Conservation (phyloP, 768 basidiomycete genomes). For the Galerina marginata region DNA sequence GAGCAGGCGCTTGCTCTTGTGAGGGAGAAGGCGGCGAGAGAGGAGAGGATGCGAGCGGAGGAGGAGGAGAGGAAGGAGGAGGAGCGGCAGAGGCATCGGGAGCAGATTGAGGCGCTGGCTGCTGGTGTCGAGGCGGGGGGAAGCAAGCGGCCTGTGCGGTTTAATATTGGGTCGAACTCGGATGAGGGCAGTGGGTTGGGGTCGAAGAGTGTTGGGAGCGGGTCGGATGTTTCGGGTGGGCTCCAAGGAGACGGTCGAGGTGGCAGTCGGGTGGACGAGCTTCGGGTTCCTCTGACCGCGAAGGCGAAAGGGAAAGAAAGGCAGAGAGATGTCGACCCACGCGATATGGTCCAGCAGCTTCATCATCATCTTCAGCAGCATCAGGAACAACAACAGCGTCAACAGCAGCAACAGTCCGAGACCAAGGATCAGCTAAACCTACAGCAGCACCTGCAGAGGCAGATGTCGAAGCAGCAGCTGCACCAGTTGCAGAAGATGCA, state of each 20-base stretch:
- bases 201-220: slow-evolving; percentile 43
- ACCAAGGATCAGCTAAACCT: slow-evolving; percentile 4
- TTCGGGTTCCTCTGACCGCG: background rate
- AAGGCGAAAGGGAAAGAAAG: slow-evolving; percentile 21
- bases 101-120: slow-evolving; percentile 1
- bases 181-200: slow-evolving; percentile 46
- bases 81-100: background rate
- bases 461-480: slow-evolving; percentile 20
- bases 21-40: background rate
- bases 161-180: slow-evolving; percentile 66
- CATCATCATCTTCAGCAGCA: slow-evolving; percentile 12
- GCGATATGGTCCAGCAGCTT: slow-evolving; percentile 1
- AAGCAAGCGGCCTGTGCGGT: slow-evolving; percentile 34
- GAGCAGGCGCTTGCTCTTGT: slow-evolving; percentile 3
- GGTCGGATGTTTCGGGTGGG: slow-evolving; percentile 33
- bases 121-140: background rate
- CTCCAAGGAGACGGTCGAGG: slow-evolving; percentile 2
- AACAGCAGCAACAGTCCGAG: slow-evolving; percentile 15
- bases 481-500: slow-evolving; percentile 26
- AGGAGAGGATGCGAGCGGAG: slow-evolving; percentile 4
- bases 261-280: slow-evolving; percentile 12
- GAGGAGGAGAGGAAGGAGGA: slow-evolving; percentile 11
- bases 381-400: slow-evolving; percentile 14
- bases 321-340: slow-evolving; percentile 12
- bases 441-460: slow-evolving; percentile 14